Evolutionary conservation across 2,329 filamentous ascomycete species (phyloP), one percentile per base, ranked within the genome.

Genomic region (Monosporascus ibericus): DNA sequence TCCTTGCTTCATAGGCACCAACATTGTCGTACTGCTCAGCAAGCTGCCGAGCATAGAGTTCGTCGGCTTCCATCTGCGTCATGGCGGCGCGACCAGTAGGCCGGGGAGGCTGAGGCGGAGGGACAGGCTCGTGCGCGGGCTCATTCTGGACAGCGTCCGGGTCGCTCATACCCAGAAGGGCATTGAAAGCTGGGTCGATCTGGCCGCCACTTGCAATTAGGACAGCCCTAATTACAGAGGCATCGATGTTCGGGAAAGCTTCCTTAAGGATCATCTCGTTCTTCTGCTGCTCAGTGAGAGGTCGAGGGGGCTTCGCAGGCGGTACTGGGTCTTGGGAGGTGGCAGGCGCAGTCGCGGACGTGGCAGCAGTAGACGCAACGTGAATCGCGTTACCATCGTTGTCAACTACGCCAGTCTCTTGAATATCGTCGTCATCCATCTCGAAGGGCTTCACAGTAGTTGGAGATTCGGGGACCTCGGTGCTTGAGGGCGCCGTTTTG

Each of bases 121-220:
- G 85, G 20, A 61, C 60, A 15, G 76, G 72, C 54, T 85, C 81
- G 53, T 77, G 75, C 54, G 78, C 75, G n/a, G 72, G 66, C 48
- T 82, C 77, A 49, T 78, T 72, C 61, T 72, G 73, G 30, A 72
- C 76, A 7, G 87, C 86, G 66, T 87, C 86, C 6, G 88, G 88
- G 65, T 91, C 88, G 56, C 87, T 90, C 87, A 90, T 90, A 90
- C 89, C 88, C 44, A 99, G 79, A 44, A 99, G 79, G 37, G 94
- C 94, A 72, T 96, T 94, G 74, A 99, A 99, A 15, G 94, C 92
- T 34, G 90, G 88, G 70, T 99, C 94, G 47, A 97, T 85, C 64
- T 87, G 84, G 54, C 92, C 92, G 53, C 85, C 80, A 68, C 94
- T 97, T 15, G 94, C 94, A 24, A 82, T 79, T 58, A 99, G 74